Evolutionary conservation across 2,329 filamentous ascomycete genomes (phyloP).

Genomic region (Magnaporthiopsis incrustans): DNA sequence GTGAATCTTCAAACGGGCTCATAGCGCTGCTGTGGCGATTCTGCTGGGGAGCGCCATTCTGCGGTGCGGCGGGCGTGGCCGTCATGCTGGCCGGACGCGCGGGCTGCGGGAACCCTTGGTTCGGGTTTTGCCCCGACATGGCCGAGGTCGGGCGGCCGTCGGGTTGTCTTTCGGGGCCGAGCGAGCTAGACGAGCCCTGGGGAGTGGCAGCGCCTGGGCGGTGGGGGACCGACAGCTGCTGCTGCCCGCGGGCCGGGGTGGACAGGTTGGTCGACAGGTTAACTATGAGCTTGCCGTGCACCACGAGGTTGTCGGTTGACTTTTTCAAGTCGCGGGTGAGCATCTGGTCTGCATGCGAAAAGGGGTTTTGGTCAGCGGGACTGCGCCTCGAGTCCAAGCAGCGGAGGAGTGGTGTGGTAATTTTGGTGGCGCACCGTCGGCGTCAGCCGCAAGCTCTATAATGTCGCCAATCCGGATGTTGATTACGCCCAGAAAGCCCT

Average conservation of each 20-base stretch:
- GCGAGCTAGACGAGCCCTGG: slow-evolving; percentile 34
- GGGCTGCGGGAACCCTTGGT: slow-evolving; percentile 18
- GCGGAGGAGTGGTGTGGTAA: not conserved
- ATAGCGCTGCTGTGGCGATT: slow-evolving; percentile 48
- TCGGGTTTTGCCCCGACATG: slow-evolving; percentile 23
- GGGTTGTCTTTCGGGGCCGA: slow-evolving; percentile 34
- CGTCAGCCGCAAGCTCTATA: slow-evolving; percentile 80
- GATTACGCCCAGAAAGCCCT: slow-evolving; percentile 95
- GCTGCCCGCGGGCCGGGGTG: slow-evolving; percentile 51
- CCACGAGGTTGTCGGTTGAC: slow-evolving; percentile 94
- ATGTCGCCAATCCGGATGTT: slow-evolving; percentile 94
- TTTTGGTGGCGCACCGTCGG: slow-evolving; percentile 60
- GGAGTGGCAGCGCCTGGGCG: slow-evolving; percentile 35
- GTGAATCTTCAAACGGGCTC: slow-evolving; percentile 93
- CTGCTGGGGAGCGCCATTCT: slow-evolving; percentile 22
- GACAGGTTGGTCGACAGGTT: slow-evolving; percentile 89
- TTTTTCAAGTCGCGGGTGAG: slow-evolving; percentile 95
- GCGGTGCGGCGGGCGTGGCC: slow-evolving; percentile 12
- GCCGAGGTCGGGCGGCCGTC: slow-evolving; percentile 43
- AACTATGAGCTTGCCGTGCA: slow-evolving; percentile 95
- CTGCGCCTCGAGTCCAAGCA: not conserved
- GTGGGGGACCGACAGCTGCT: slow-evolving; percentile 22
- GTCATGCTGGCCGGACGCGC: slow-evolving; percentile 39
- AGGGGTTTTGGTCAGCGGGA: slow-evolving; percentile 19
- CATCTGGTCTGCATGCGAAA: slow-evolving; percentile 72